Evolutionary conservation across 495 filamentous ascomycete species (phyloP).

Genomic region (Aspergillus coremiiformis): DNA sequence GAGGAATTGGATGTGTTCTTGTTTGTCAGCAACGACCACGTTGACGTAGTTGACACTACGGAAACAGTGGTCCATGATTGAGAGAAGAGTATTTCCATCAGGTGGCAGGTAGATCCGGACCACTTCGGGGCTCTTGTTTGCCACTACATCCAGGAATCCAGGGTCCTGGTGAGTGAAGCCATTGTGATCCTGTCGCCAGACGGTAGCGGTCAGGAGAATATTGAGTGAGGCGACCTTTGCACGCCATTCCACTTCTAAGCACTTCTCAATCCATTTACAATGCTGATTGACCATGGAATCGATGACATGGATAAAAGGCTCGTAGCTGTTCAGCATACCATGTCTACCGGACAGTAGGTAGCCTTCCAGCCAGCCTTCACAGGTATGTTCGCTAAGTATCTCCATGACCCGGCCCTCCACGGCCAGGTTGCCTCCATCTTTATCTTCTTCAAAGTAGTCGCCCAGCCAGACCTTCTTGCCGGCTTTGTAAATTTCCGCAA

Average conservation of each 20-base stretch:
- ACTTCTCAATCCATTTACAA: slow-evolving; percentile 76
- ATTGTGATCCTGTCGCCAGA: slow-evolving; percentile 75
- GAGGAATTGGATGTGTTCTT: slow-evolving; percentile 65
- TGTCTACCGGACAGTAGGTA: slow-evolving; percentile 65
- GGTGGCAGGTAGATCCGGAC: slow-evolving; percentile 72
- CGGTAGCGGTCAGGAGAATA: slow-evolving; percentile 65
- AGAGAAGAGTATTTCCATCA: slow-evolving; percentile 65
- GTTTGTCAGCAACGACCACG: slow-evolving; percentile 68
- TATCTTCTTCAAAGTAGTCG: slow-evolving; percentile 65
- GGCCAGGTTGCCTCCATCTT: slow-evolving; percentile 59
- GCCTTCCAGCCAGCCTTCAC: slow-evolving; percentile 70
- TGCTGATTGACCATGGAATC: slow-evolving; percentile 76
- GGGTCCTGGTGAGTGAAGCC: slow-evolving; percentile 75
- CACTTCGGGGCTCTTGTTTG: slow-evolving; percentile 67
- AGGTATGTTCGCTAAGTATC: slow-evolving; percentile 68
- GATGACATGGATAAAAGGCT: slow-evolving; percentile 72
- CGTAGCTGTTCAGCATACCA: slow-evolving; percentile 68
- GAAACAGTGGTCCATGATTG: slow-evolving; percentile 61
- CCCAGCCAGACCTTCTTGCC: slow-evolving; percentile 72
- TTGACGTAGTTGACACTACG: slow-evolving; percentile 67
- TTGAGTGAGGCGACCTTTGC: slow-evolving; percentile 61
- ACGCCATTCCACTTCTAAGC: slow-evolving; percentile 63
- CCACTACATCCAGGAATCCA: slow-evolving; percentile 66
- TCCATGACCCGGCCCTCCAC: slow-evolving; percentile 64
- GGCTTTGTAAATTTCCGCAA: slow-evolving; percentile 56